Percentiles rank a stretch among this genome's conserved stretches.
phyloP scores from a whole-genome alignment of 2,329 filamentous ascomycete species.

The Neofusicoccum ribis region DNA sequence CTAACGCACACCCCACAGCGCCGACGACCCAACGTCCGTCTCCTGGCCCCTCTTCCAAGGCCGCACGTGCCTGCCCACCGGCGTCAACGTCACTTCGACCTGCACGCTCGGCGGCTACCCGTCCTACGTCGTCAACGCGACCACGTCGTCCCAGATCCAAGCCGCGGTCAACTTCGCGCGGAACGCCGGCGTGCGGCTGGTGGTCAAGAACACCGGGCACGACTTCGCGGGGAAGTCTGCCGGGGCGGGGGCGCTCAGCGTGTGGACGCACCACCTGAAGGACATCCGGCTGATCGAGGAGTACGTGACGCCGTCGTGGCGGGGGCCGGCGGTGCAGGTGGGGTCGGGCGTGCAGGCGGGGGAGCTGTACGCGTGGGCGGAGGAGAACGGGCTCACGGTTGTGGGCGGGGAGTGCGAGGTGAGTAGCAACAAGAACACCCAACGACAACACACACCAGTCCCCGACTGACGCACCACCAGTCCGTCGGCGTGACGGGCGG shows the following conservation, averaged over 20 bases:
- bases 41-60: conserved; percentile 32
- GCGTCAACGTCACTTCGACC: conserved; percentile 24
- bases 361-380: conserved; percentile 29
- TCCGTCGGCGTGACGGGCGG: conserved; percentile 37
- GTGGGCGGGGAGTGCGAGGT: conserved; percentile 32
- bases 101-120: background rate
- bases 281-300: conserved; percentile 33
- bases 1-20: conserved; percentile 29
- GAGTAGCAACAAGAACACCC: background rate
- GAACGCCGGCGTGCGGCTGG: conserved; percentile 33
- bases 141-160: conserved; percentile 26
- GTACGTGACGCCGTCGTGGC: conserved; percentile 29
- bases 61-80: conserved; percentile 30
- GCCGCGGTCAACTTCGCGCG: conserved; percentile 30
- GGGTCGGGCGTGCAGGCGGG: conserved; percentile 35
- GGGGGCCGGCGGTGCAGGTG: conserved; percentile 30
- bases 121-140: background rate
- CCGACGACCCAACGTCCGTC: conserved; percentile 37
- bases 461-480: conserved; percentile 24
- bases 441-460: background rate
- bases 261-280: conserved; percentile 40
- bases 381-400: conserved; percentile 25
- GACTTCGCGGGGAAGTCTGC: conserved; percentile 38
- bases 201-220: conserved; percentile 40
- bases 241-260: conserved; percentile 34